phyloP scores from a whole-genome alignment of 2,329 filamentous ascomycete species.

The Apiospora hydei region DNA sequence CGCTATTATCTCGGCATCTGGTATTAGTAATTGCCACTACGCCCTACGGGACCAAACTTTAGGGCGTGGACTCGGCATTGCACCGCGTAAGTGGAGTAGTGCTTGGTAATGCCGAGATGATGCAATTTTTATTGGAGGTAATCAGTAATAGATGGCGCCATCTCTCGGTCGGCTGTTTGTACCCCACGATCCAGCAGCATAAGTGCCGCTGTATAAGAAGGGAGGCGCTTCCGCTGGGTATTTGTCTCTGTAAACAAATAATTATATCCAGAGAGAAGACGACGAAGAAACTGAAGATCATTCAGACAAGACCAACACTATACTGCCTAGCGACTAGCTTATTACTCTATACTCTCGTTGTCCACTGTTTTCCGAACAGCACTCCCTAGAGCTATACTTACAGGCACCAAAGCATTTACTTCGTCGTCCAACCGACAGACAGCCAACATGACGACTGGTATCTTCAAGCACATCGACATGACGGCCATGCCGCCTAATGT shows the following conservation, averaged over 20 bases:
- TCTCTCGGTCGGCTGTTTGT: slow-evolving; percentile 3
- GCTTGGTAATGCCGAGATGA: slow-evolving; percentile 19
- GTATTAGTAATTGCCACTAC: slow-evolving; percentile 14
- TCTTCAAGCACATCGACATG: slow-evolving; percentile 68
- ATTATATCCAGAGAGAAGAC: not conserved
- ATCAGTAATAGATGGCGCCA: slow-evolving; percentile 17
- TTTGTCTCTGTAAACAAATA: too few relatives aligned
- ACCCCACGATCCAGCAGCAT: slow-evolving; percentile 1
- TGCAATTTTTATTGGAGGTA: slow-evolving; percentile 15
- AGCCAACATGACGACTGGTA: slow-evolving; percentile 61
- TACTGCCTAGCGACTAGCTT: not conserved
- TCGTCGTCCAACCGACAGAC: slow-evolving; percentile 15
- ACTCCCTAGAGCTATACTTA: not conserved
- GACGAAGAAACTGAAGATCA: not conserved
- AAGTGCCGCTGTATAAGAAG: slow-evolving; percentile 1
- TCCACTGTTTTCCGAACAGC: not conserved
- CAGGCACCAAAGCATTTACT: not conserved
- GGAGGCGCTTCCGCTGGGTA: not conserved
- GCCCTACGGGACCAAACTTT: not conserved
- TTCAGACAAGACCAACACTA: not conserved
- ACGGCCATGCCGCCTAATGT: slow-evolving; percentile 50
- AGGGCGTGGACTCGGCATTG: not conserved
- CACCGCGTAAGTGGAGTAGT: slow-evolving; percentile 5
- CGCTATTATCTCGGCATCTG: not conserved
- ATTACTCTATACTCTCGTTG: not conserved